phyloP scores from a whole-genome alignment of 2,329 filamentous ascomycete genomes.

The Paecilomyces fulvus region DNA sequence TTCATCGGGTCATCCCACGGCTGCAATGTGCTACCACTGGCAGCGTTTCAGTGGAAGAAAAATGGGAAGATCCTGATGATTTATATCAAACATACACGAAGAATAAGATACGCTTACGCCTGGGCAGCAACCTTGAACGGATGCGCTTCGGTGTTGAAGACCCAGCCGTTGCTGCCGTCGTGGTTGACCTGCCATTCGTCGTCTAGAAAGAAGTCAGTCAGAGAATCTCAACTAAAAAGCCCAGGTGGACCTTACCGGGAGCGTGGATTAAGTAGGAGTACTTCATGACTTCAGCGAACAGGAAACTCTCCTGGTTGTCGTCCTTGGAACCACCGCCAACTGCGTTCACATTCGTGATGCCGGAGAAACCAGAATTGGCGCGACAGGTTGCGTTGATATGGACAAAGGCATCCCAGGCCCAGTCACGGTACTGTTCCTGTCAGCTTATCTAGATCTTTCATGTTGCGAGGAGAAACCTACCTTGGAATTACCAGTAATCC shows the following conservation, averaged over 20 bases:
- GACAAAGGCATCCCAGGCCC: constrained; percentile 72
- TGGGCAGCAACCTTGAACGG: constrained; percentile 41
- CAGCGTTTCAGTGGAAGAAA: background rate
- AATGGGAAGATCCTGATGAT: background rate
- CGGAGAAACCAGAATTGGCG: constrained; percentile 58
- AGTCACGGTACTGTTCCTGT: constrained; percentile 58
- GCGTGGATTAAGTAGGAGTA: constrained; percentile 68
- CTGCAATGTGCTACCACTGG: background rate
- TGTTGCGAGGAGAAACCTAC: constrained; percentile 14
- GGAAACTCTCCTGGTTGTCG: constrained; percentile 78
- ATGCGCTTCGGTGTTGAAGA: constrained; percentile 60
- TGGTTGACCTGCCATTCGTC: constrained; percentile 50
- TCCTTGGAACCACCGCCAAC: constrained; percentile 50
- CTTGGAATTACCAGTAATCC: constrained; percentile 62
- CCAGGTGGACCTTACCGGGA: constrained; percentile 16
- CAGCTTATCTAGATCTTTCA: background rate
- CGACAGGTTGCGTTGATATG: constrained; percentile 57
- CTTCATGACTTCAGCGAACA: constrained; percentile 81
- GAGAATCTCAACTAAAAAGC: background rate
- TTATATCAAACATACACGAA: background rate
- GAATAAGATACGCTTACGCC: background rate
- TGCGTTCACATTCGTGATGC: constrained; percentile 58
- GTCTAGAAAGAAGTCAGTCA: constrained; percentile 34
- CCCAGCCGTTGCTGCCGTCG: constrained; percentile 45
- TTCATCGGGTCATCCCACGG: background rate